These are phyloP conservation scores for Mallotus japonicus DNA, from an alignment of 441 rosid genomes.

Conservation along the genomic window DNA sequence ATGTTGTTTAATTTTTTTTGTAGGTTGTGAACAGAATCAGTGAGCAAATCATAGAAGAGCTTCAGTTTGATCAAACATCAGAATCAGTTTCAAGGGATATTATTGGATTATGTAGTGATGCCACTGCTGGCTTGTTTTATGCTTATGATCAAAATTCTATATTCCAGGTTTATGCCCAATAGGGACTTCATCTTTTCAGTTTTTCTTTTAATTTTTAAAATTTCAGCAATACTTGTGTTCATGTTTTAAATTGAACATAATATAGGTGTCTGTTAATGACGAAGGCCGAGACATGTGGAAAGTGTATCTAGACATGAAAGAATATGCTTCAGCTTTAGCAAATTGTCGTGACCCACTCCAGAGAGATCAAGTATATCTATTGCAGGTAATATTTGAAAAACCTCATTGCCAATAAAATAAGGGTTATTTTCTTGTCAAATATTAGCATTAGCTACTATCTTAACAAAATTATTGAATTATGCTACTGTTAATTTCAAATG, in stretches of 20 bases:
- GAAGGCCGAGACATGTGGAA: conserved; percentile 99
- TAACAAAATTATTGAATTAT: conserved; percentile 5
- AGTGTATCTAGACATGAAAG: conserved; percentile 94
- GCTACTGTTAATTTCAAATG: conserved; percentile 16
- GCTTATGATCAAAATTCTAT: conserved; percentile 97
- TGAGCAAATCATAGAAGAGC: conserved; percentile 95
- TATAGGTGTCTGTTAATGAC: conserved; percentile 89
- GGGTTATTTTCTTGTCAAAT: conserved; percentile 13
- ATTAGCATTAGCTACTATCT: conserved; percentile 10
- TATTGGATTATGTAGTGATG: conserved; percentile 94
- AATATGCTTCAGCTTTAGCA: conserved; percentile 92
- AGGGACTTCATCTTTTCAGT: conserved; percentile 17
- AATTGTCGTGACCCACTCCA: conserved; percentile 89
- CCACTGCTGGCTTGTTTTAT: conserved; percentile 95
- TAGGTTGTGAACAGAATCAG: conserved; percentile 97
- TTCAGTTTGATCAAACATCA: conserved; percentile 86
- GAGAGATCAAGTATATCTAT: conserved; percentile 95
- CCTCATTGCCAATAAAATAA: conserved; percentile 8
- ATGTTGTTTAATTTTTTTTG: conserved; percentile 26
- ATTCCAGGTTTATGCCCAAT: conserved; percentile 64
- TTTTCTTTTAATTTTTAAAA: conserved; percentile 10
- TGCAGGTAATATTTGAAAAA: conserved; percentile 62
- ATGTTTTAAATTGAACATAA: conserved; percentile 27
- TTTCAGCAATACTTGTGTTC: conserved; percentile 20
- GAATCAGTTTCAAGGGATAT: conserved; percentile 89